Evolutionary conservation across 169 alveolate genomes (phyloP), one percentile per base, ranked within the genome.

Genomic region (Eimeria zaria): DNA sequence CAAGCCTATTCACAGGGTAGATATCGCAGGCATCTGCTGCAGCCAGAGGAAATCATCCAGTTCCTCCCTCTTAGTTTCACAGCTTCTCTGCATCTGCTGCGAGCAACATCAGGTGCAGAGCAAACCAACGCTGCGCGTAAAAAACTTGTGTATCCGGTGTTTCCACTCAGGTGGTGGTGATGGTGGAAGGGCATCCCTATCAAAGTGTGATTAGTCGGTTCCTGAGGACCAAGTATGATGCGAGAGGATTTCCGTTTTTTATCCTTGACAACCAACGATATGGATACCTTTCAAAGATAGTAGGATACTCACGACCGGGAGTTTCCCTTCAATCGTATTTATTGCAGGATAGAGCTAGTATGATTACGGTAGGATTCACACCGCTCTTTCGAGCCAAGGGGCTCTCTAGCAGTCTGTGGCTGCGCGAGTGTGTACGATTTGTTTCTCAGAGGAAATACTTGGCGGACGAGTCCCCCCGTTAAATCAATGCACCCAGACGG

Each of bases 141-240:
- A 27, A 44, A 1, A 22, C 6, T 12, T 27, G 44, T 20, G 30
- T 78, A 46, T 78, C 39, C 30, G 12, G 89, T 78, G 89, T 4
- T 16, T 11, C n/a, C n/a, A 20, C 41, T 12, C 93, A 85, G 93
- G 93, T 85, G 71, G 69, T 60, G 46, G 44, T 85, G 16, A 85
- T 85, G 93, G 93, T 85, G 9, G 80, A 85, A 41, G 93, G 93
- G 20, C 93, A 85, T 20, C 93, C 74, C n/a, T 44, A 85, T 41
- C 64, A 85, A 39, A 16, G 22, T 20, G 80, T 30, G 64, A 85
- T 85, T 20, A 41, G 60, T 36, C 30, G 80, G 24, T 44, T 41
- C 36, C 53, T 85, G 46, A 30, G 62, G 64, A 24, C 46, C n/a
- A 51, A 6, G 6, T 83, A 83, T 33, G 76, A 55, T 39, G 76